A percentile compares a stretch with the other conserved stretches of the same genome.
These are phyloP conservation scores for Syzygium grande DNA, from an alignment of 345 rosid species.

Conservation along the genomic window DNA sequence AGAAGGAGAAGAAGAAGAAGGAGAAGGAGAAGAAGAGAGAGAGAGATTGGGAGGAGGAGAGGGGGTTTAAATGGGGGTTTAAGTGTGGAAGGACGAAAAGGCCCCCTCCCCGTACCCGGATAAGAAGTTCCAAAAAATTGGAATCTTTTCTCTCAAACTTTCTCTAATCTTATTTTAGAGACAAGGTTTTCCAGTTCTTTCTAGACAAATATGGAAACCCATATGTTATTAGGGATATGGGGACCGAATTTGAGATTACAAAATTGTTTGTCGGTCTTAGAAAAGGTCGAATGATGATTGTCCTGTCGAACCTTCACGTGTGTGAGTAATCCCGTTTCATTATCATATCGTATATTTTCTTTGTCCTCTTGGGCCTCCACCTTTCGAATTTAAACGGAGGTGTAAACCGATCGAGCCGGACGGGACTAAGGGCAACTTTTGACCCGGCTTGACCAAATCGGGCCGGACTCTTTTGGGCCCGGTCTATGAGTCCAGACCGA, in stretches of 20 bases:
- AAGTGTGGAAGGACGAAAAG: neutral
- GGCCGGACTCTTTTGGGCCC: neutral
- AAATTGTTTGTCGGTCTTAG: neutral
- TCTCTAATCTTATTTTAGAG: neutral
- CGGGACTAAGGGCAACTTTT: neutral
- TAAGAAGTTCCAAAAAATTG: neutral
- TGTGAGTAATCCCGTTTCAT: neutral
- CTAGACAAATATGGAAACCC: neutral
- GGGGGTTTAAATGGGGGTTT: neutral
- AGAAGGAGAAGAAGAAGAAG: no score
- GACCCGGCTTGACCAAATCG: neutral
- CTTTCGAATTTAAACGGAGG: neutral
- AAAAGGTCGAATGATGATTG: neutral
- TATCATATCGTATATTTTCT: neutral
- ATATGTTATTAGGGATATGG: neutral
- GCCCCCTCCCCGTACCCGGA: neutral
- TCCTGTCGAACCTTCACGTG: neutral
- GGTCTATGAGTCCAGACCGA: neutral
- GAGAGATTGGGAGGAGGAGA: neutral
- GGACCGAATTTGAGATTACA: neutral
- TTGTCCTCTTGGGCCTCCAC: fast-evolving
- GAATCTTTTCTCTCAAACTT: neutral
- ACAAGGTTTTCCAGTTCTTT: neutral
- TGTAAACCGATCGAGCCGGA: neutral
- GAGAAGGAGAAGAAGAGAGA: no score